phyloP scores from a whole-genome alignment of 2,329 filamentous ascomycete species.

The Leptographium lundbergii region DNA sequence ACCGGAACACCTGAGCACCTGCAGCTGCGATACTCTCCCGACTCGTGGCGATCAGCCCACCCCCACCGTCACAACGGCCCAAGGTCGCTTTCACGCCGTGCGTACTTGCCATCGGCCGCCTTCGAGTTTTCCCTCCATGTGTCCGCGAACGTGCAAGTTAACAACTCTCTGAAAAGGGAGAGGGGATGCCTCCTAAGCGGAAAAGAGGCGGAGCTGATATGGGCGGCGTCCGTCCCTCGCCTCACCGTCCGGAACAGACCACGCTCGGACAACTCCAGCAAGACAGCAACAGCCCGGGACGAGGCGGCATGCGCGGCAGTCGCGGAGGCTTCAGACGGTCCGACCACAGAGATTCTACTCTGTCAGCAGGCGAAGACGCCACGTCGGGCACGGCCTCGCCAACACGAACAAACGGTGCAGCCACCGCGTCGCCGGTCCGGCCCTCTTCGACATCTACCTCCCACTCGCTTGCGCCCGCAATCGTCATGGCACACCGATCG shows the following conservation, averaged over 20 bases:
- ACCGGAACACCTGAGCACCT: not conserved
- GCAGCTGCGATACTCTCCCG: not conserved
- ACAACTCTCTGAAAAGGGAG: not conserved
- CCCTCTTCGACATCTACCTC: not conserved
- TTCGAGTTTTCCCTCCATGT: constrained; percentile 1
- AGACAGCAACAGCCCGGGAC: constrained; percentile 18
- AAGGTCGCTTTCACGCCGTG: not conserved
- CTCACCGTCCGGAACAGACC: constrained; percentile 48
- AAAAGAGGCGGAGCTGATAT: constrained; percentile 41
- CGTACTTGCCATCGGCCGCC: constrained; percentile 3
- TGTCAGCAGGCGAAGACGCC: constrained; percentile 14
- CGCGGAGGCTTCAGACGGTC: constrained; percentile 27
- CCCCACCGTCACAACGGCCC: not conserved
- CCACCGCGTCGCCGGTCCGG: not conserved
- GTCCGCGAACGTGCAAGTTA: not conserved
- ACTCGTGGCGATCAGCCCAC: not conserved
- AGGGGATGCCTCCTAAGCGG: constrained; percentile 43
- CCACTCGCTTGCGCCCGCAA: not conserved
- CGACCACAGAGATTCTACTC: constrained; percentile 40
- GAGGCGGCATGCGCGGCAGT: constrained; percentile 30
- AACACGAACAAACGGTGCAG: not conserved
- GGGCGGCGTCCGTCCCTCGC: constrained; percentile 41
- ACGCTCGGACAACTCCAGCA: constrained; percentile 39
- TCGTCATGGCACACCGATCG: not conserved
- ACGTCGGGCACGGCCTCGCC: constrained; percentile 3